Base-by-base conservation (phyloP, 2,329 filamentous ascomycete species). In the Penicillium sp. region DNA sequence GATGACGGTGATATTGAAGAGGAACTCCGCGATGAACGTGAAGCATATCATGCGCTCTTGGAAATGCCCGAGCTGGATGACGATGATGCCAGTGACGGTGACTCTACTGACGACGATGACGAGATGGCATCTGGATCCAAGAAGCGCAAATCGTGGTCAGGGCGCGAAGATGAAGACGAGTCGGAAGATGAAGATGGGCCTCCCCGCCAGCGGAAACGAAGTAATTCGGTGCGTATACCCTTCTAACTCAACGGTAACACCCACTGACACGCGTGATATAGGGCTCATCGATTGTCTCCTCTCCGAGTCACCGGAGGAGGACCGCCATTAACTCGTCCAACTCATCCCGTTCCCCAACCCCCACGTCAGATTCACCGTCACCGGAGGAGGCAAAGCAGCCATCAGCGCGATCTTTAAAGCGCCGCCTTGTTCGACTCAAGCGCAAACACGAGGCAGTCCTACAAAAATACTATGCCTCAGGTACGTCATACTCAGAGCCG, bases 1-100 rank as follows among this genome's bases (percentile, higher is more conserved):
- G 95, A 98, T 72, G 95, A 98, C 73, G 95, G 94, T 1, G 95
- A 99, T 75, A 93, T 99, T 54, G 90, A 94, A 67, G 90, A 94
- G 67, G 91, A 93, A 37, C 80, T 99, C 37, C 78, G 77, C 13
- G 80, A 80, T 1, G 93, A 98, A 77, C 85, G 87, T 68, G 88
- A 92, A 61, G 93, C 95, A 42, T 98, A 96, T 72, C 85, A 91
- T 65, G 89, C 89, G n/a, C 80, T 98, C 55, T 82, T 92, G 49
- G 89, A 93, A 64, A 98, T 99, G 93, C 94, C 93, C 0, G 91
- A 96, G 51, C 80, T 96, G 52, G 92, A 92, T 42, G 91, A 95
- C 35, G 85, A 89, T 30, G 87, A 86, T 11, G 85, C 86, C 55
- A 80, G 86, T 52, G 87, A 85, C 25, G 85, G 81, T 42, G 85